These are phyloP conservation scores for Solanum hybrid DNA, from an alignment of 305 asterid genomes.

Conservation along the genomic window DNA sequence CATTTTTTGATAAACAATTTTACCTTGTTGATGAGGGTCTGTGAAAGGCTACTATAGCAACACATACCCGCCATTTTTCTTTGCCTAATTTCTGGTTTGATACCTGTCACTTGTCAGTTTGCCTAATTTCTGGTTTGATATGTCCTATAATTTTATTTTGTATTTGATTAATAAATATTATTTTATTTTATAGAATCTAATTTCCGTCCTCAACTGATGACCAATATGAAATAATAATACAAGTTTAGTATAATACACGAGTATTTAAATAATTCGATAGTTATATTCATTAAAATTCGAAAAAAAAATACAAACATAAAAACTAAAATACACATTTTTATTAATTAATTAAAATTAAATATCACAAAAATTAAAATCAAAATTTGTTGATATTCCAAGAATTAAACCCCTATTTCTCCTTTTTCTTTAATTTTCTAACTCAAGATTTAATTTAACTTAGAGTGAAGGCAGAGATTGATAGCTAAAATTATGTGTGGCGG, in stretches of 20 bases:
- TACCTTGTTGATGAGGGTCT: neutral
- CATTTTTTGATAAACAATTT: neutral
- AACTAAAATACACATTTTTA: neutral
- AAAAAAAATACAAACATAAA: neutral
- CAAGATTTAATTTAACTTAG: neutral
- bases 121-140: neutral
- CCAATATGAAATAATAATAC: too few relatives aligned
- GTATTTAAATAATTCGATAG: too few relatives aligned
- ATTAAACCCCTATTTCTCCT: too few relatives aligned
- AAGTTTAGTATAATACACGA: too few relatives aligned
- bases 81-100: neutral
- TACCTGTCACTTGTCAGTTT: neutral
- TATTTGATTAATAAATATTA: neutral
- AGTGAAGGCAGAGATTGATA: neutral
- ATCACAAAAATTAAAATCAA: neutral
- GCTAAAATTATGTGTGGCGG: neutral
- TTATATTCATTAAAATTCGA: neutral
- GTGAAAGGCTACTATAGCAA: constrained; percentile 7
- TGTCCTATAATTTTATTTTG: neutral
- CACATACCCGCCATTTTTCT: constrained; percentile 16
- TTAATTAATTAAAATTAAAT: neutral
- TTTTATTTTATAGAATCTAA: too few relatives aligned
- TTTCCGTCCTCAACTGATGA: too few relatives aligned
- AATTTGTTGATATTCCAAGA: neutral
- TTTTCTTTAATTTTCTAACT: neutral